Conservation (phyloP, 768 basidiomycete species). For the Lyophyllum decastes region DNA sequence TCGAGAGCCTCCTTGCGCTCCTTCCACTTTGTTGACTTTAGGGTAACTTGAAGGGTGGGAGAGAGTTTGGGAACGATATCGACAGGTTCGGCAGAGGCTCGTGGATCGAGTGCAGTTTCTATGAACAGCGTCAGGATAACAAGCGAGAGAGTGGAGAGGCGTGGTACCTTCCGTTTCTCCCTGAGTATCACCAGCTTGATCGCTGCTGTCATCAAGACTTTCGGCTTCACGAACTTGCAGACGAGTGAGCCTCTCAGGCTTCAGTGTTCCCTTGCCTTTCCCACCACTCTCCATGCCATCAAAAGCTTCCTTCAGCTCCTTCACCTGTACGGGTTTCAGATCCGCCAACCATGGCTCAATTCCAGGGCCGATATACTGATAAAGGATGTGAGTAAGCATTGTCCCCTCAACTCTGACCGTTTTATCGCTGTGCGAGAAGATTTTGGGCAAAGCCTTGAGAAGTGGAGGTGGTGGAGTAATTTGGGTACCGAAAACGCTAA, state of each 20-base stretch:
- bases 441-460: slow-evolving; percentile 87
- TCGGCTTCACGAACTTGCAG: slow-evolving; percentile 74
- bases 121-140: slow-evolving; percentile 10
- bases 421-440: slow-evolving; percentile 95
- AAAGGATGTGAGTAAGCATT: slow-evolving; percentile 70
- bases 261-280: slow-evolving; percentile 80
- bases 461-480: slow-evolving; percentile 74
- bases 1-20: slow-evolving; percentile 93
- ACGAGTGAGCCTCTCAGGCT: slow-evolving; percentile 79
- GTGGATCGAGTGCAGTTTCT: slow-evolving; percentile 72
- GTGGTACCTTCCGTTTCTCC: slow-evolving; percentile 49
- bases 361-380: slow-evolving; percentile 83
- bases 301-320: slow-evolving; percentile 92
- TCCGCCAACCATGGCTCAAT: slow-evolving; percentile 87
- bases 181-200: slow-evolving; percentile 34
- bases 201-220: slow-evolving; percentile 33
- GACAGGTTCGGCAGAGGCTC: slow-evolving; percentile 77
- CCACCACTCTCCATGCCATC: slow-evolving; percentile 82
- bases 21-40: slow-evolving; percentile 97
- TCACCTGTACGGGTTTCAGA: slow-evolving; percentile 95
- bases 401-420: slow-evolving; percentile 92
- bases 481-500: slow-evolving; percentile 78
- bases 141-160: neutral
- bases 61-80: slow-evolving; percentile 80
- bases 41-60: slow-evolving; percentile 64